These are phyloP conservation scores for Candida alai DNA, from an alignment of 805 yeast genomes.

Conservation along the genomic window DNA sequence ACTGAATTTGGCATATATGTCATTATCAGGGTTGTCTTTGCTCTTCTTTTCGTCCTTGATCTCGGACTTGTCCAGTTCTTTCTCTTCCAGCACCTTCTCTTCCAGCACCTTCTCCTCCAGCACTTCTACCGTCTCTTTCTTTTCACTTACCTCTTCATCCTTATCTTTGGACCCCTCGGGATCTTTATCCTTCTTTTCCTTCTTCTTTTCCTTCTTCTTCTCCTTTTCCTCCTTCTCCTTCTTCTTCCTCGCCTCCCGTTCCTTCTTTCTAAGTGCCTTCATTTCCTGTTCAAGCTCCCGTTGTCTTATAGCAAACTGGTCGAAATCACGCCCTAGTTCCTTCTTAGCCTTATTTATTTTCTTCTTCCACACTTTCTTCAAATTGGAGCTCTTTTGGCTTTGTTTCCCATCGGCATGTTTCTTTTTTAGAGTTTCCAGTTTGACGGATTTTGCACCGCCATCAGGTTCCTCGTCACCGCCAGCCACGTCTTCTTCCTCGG, in stretches of 20 bases:
- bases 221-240: slow-evolving; percentile 2
- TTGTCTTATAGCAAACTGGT: slow-evolving; percentile 17
- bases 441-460: no score
- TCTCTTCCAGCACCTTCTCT: slow-evolving; percentile 4
- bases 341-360: slow-evolving; percentile 21
- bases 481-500: slow-evolving; percentile 7
- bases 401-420: no score
- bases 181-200: slow-evolving; percentile 9
- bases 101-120: slow-evolving; percentile 2
- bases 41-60: background rate
- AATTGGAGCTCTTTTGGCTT: slow-evolving; percentile 5
- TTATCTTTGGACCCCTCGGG: slow-evolving; percentile 5
- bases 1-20: slow-evolving; percentile 17
- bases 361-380: slow-evolving; percentile 8
- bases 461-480: slow-evolving; percentile 11
- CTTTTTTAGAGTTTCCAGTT: no score
- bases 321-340: slow-evolving; percentile 21
- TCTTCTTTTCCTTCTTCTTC: slow-evolving; percentile 4
- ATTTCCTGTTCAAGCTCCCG: slow-evolving; percentile 8
- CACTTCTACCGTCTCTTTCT: background rate
- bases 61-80: background rate
- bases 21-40: background rate
- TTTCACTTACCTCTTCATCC: slow-evolving; percentile 4
- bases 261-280: slow-evolving; percentile 8
- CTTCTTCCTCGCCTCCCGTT: slow-evolving; percentile 1